These are phyloP conservation scores for Acanthamoeba rhysodes DNA, from an alignment of 208 protist species.

Conservation along the genomic window DNA sequence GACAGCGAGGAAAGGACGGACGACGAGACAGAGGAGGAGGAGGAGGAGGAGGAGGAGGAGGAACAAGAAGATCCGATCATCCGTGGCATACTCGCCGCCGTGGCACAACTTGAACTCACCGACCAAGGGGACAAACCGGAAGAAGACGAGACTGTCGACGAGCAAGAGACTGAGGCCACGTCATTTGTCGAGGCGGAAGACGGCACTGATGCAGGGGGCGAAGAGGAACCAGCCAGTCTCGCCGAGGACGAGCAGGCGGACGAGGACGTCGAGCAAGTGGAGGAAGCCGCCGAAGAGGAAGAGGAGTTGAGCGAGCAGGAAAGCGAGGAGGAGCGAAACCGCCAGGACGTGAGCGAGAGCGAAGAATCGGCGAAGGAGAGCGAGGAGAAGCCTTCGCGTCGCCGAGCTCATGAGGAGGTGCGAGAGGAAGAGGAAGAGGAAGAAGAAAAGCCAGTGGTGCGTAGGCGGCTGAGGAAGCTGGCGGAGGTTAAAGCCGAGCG, in stretches of 20 bases:
- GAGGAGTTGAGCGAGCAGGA: neutral
- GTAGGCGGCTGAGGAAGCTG: constrained; percentile 4
- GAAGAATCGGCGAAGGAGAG: neutral
- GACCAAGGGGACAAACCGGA: neutral
- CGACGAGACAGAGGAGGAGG: neutral
- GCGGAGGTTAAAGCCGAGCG: constrained; percentile 1
- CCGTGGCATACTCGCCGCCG: neutral
- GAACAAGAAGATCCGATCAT: neutral
- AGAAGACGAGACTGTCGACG: neutral
- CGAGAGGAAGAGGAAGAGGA: neutral
- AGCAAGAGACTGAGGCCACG: neutral
- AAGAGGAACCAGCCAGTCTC: neutral
- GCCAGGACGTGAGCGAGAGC: neutral
- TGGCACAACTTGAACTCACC: neutral
- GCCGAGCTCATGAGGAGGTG: neutral
- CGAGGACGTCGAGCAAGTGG: neutral
- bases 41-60: too few relatives aligned
- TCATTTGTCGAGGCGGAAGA: too few relatives aligned
- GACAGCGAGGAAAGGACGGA: neutral
- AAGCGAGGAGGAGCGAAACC: neutral
- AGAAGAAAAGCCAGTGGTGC: constrained; percentile 8
- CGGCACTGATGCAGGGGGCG: too few relatives aligned
- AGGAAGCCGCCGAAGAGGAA: neutral
- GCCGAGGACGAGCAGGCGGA: neutral
- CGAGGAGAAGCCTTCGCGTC: neutral